Evolutionary conservation across 805 yeast species (phyloP).

Genomic region (Candida adriatica): DNA sequence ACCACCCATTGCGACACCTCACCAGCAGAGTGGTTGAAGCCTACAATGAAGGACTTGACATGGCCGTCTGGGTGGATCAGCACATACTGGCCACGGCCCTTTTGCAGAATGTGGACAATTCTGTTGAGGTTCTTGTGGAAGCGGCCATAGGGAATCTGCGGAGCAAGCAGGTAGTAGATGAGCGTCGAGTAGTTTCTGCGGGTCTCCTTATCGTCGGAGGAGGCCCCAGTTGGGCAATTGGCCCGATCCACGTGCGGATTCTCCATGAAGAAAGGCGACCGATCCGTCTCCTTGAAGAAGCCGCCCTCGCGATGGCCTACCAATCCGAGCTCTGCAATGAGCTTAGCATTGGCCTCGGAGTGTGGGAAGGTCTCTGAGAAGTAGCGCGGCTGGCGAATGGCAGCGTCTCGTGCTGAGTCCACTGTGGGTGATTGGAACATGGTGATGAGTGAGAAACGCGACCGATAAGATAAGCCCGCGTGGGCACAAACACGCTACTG

Average conservation of each 20-base stretch:
- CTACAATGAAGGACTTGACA: slow-evolving; percentile 44
- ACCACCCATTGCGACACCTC: slow-evolving; percentile 57
- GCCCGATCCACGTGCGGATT: slow-evolving; percentile 22
- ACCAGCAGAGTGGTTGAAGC: slow-evolving; percentile 39
- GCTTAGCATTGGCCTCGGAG: slow-evolving; percentile 20
- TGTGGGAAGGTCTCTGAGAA: slow-evolving; percentile 5
- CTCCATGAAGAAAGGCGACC: slow-evolving; percentile 37
- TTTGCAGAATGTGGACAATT: slow-evolving; percentile 47
- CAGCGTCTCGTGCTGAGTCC: slow-evolving; percentile 5
- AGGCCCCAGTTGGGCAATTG: neutral
- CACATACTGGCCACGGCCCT: slow-evolving; percentile 51
- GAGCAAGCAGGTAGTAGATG: slow-evolving; percentile 46
- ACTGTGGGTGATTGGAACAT: slow-evolving; percentile 9
- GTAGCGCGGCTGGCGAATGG: slow-evolving; percentile 9
- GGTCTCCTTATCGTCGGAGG: slow-evolving; percentile 1
- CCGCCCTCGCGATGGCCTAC: slow-evolving; percentile 51
- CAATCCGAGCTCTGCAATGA: slow-evolving; percentile 31
- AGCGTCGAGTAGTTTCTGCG: slow-evolving; percentile 41
- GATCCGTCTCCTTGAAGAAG: slow-evolving; percentile 49
- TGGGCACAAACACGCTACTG: neutral
- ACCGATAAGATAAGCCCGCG: neutral
- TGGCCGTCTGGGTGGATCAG: slow-evolving; percentile 44
- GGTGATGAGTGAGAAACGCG: neutral
- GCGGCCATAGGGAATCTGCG: slow-evolving; percentile 44
- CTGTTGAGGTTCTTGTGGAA: slow-evolving; percentile 46